These are phyloP conservation scores for Huiozyma sinensis DNA, from an alignment of 805 yeast genomes.

Conservation along the genomic window DNA sequence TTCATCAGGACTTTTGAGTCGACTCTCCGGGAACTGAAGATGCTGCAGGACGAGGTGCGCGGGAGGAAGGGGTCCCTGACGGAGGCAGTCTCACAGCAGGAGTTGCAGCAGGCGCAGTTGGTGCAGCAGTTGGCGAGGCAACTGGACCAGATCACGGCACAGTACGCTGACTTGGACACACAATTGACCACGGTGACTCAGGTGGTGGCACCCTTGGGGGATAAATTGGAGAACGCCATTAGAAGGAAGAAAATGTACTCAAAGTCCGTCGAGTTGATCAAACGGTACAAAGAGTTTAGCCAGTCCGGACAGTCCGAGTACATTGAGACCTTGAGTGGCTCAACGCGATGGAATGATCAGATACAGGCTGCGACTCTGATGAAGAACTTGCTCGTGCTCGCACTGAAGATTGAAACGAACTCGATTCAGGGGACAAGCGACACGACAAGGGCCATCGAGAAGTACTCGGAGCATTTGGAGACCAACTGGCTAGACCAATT, in stretches of 20 bases:
- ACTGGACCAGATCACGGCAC: constrained; percentile 13
- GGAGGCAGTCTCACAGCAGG: constrained; percentile 47
- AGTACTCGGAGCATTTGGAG: constrained; percentile 71
- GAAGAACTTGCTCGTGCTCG: constrained; percentile 51
- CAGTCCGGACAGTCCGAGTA: constrained; percentile 38
- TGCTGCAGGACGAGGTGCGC: constrained; percentile 46
- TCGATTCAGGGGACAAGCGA: constrained; percentile 35
- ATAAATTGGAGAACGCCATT: constrained; percentile 53
- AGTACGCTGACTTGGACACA: constrained; percentile 20
- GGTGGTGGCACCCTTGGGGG: constrained; percentile 60
- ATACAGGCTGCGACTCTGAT: constrained; percentile 53
- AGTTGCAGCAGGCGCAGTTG: constrained; percentile 56
- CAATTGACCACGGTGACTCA: constrained; percentile 39
- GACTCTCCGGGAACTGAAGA: constrained; percentile 60
- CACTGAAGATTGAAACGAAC: constrained; percentile 51
- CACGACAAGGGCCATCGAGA: constrained; percentile 40
- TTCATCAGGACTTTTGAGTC: constrained; percentile 89
- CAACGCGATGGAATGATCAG: constrained; percentile 44
- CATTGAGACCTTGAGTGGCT: constrained; percentile 43
- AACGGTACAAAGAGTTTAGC: constrained; percentile 68
- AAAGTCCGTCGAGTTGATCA: constrained; percentile 60
- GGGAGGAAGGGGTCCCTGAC: constrained; percentile 42
- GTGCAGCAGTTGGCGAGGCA: constrained; percentile 35
- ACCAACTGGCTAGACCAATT: constrained; percentile 56
- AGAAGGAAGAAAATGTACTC: constrained; percentile 63